Percentiles rank a stretch among this genome's conserved stretches.
phyloP scores from a whole-genome alignment of 371 early-diverging fungal genomes.

The Vairimorpha necatrix region DNA sequence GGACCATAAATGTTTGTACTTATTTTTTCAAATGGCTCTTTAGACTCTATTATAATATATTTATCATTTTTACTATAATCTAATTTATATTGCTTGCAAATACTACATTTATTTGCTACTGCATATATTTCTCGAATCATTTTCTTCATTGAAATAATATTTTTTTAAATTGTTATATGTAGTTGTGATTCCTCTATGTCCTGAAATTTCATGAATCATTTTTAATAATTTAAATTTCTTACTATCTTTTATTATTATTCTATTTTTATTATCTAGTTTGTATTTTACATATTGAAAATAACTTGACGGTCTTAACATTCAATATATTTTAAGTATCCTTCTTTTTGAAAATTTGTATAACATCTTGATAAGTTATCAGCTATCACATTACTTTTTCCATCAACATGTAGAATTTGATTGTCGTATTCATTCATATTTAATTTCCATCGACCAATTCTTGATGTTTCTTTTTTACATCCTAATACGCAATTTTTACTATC shows the following conservation, averaged over 20 bases:
- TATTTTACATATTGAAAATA: not conserved
- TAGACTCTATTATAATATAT: not conserved
- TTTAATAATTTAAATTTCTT: not conserved
- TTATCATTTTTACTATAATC: not conserved
- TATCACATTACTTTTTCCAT: conserved; percentile 19
- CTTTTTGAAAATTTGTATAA: not conserved
- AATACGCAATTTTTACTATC: conserved; percentile 7
- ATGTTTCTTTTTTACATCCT: not conserved
- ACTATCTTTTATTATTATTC: not conserved
- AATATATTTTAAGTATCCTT: not conserved
- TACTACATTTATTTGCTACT: not conserved
- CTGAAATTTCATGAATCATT: not conserved
- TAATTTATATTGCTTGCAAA: not conserved
- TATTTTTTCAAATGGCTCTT: not conserved
- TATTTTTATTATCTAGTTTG: not conserved
- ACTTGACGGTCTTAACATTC: not conserved
- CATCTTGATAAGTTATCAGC: conserved; percentile 36
- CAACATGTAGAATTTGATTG: not conserved
- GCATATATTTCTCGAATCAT: not conserved
- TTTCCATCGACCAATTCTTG: conserved; percentile 27
- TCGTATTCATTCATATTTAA: conserved; percentile 16
- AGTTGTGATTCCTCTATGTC: not conserved
- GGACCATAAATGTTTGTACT: conserved; percentile 11
- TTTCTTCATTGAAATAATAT: not conserved
- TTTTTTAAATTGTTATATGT: not conserved